These are phyloP conservation scores for Aquilaria agallochum DNA, from an alignment of 441 rosid genomes.

Conservation along the genomic window DNA sequence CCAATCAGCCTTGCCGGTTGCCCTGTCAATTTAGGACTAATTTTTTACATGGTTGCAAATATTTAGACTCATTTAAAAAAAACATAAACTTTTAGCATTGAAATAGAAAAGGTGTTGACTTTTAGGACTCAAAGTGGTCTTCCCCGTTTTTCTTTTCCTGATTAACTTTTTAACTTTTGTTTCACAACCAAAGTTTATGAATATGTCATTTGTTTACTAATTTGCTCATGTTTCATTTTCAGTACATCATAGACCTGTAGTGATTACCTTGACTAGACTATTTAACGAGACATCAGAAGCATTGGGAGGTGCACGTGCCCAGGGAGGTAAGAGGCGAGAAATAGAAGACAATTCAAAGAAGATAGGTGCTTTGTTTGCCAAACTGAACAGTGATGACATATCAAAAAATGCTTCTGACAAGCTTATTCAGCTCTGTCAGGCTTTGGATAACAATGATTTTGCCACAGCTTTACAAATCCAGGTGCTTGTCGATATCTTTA, in stretches of 20 bases:
- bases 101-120: too few relatives aligned
- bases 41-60: too few relatives aligned
- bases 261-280: conserved; percentile 79
- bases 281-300: conserved; percentile 95
- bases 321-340: conserved; percentile 86
- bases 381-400: conserved; percentile 89
- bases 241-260: conserved; percentile 75
- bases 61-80: too few relatives aligned
- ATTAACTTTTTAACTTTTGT: too few relatives aligned
- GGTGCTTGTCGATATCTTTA: conserved; percentile 33
- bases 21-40: too few relatives aligned
- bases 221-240: conserved; percentile 17
- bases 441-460: conserved; percentile 78
- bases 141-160: too few relatives aligned
- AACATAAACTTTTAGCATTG: too few relatives aligned
- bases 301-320: conserved; percentile 88
- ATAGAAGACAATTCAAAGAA: conserved; percentile 95
- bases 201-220: too few relatives aligned
- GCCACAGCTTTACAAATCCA: conserved; percentile 86
- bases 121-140: too few relatives aligned
- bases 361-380: conserved; percentile 90
- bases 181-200: too few relatives aligned
- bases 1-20: too few relatives aligned
- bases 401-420: conserved; percentile 91
- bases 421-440: conserved; percentile 89